A percentile compares a stretch with the other conserved stretches of the same genome.
phyloP scores from a whole-genome alignment of 805 yeast genomes.

The Yarrowia yakushimensis region DNA sequence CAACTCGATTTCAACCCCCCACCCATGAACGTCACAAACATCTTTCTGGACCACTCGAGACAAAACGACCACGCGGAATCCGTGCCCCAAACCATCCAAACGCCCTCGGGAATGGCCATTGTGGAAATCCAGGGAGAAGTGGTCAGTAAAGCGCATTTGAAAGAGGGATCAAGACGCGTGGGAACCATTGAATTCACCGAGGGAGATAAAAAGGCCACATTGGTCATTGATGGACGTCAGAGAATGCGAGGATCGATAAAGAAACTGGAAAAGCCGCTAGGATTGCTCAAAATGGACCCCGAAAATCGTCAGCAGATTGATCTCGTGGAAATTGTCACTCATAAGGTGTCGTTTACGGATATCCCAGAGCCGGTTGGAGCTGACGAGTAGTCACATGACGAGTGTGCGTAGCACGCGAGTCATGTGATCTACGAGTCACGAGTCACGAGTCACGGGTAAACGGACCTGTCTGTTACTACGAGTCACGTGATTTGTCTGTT shows the following conservation, averaged over 20 bases:
- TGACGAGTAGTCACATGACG: neutral
- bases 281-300: conserved; percentile 19
- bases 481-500: no score
- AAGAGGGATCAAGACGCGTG: conserved; percentile 17
- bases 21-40: conserved; percentile 12
- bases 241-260: conserved; percentile 12
- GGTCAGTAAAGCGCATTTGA: neutral
- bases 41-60: conserved; percentile 7
- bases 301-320: neutral
- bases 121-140: conserved; percentile 25
- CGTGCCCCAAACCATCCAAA: neutral
- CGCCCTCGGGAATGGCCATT: conserved; percentile 21
- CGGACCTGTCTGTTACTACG: no score
- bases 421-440: no score
- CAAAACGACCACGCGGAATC: neutral
- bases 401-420: no score
- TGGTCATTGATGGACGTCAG: conserved; percentile 20
- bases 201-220: neutral
- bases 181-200: conserved; percentile 2
- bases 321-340: conserved; percentile 10
- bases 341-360: conserved; percentile 3
- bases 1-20: no score
- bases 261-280: conserved; percentile 22
- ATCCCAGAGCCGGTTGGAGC: conserved; percentile 9
- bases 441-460: no score